Evolutionary conservation across 2,329 filamentous ascomycete species (phyloP).

Genomic region (Neurospora sp.): DNA sequence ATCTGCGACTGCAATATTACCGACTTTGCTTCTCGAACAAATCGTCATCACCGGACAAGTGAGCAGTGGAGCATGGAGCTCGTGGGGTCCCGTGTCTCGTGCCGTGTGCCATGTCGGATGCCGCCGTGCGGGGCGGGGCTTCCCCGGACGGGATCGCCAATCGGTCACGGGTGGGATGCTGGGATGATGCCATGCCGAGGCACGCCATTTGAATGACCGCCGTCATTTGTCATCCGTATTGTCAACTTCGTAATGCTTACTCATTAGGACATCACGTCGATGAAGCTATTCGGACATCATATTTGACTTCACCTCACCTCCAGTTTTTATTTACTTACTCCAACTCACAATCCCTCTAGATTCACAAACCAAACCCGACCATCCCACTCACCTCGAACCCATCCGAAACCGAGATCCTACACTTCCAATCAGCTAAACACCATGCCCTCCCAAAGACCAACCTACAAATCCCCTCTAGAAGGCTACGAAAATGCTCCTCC

Average conservation of each 20-base stretch:
- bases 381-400: neutral
- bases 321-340: neutral
- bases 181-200: neutral
- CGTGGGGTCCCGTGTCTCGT: neutral
- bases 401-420: neutral
- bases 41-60: neutral
- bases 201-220: neutral
- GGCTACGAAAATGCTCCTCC: slow-evolving; percentile 48
- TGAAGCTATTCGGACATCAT: neutral
- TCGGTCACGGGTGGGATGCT: neutral
- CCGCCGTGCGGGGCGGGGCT: neutral
- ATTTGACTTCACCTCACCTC: neutral
- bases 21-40: neutral
- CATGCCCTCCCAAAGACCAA: slow-evolving; percentile 7
- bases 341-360: neutral
- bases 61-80: neutral
- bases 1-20: neutral
- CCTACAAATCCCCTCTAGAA: slow-evolving; percentile 45
- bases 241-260: neutral
- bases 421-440: neutral
- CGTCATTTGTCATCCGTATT: neutral
- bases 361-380: neutral
- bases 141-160: neutral
- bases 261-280: neutral
- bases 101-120: neutral